Base-by-base conservation (phyloP, 1,139 yeast genomes). In the Yamadazyma dushanensis region DNA sequence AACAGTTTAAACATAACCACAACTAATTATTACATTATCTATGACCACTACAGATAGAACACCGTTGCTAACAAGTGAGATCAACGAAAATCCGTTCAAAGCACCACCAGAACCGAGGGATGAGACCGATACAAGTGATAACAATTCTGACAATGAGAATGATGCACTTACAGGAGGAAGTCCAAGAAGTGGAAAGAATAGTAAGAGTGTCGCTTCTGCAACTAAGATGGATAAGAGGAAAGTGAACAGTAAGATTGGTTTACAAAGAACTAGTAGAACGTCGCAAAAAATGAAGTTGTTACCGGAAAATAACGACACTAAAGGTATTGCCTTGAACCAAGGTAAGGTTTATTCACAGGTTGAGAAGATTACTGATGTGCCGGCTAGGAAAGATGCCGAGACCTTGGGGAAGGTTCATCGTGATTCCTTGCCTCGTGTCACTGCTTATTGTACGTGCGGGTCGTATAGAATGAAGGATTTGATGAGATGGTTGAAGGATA, bases 361-460 rank as follows among this genome's bases (percentile, higher is more conserved):
- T 9, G 81, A 83, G 38, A 73, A 86, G 40, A 90, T 90, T 45
- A 88, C 84, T 28, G 97, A 92, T 45, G 75, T 84, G n/a, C 83
- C 94, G 1, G 97, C 98, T 0, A 69, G 97, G 46, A 83, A 83
- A 47, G 97, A 92, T 68, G 98, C 98, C 1, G 97, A 89, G 55
- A 77, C 90, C 28, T 67, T 92, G 40, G 96, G 97, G 5, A 90
- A 89, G 54, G 85, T 86, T 47, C 97, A 92, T 56, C 71, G 98
- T 41, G 84, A 82, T 32, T 60, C 83, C 35, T 66, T 85, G 36
- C 95, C 98, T 1, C 68, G 98, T 48, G 97, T 90, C 2, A 90
- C 97, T 0, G 96, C 96, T 0, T 92, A 89, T 56, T 90, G 97
- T 62, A 90, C 97, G 0, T 89, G 97, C 29, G 92, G 96, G 24